Conservation (phyloP, 202 grass and related monocot genomes). For the Tripidium arundinaceum region DNA sequence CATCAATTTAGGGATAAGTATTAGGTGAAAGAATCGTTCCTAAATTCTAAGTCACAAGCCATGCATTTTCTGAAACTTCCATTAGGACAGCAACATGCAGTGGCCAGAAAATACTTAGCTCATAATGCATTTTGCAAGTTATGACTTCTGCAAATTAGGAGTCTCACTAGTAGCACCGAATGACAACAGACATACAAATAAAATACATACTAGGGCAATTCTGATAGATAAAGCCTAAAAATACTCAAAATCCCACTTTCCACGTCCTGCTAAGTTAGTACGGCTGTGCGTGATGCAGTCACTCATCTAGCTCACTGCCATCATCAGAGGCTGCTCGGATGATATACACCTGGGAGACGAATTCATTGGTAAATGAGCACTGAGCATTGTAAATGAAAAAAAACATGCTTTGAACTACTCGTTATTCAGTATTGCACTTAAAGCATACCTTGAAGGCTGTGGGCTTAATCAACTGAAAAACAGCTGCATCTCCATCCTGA, state of each 20-base stretch:
- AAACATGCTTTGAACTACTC: background rate
- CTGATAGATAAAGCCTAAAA: conserved; percentile 25
- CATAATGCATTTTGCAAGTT: conserved; percentile 7
- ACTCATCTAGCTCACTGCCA: conserved; percentile 29
- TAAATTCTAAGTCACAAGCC: background rate
- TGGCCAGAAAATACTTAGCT: background rate
- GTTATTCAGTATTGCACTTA: background rate
- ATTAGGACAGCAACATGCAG: background rate
- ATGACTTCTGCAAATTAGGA: background rate
- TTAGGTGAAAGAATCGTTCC: conserved; percentile 24
- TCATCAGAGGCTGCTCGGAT: conserved; percentile 44
- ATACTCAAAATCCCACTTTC: conserved; percentile 14
- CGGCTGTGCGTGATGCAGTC: background rate
- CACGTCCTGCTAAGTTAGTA: conserved; percentile 26
- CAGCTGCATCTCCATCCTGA: conserved; percentile 56
- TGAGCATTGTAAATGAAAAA: background rate
- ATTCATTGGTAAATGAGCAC: background rate
- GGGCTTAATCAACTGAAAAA: conserved; percentile 74
- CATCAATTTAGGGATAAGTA: conserved; percentile 20
- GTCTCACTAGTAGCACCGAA: background rate
- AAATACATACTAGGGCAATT: background rate
- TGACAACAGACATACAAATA: conserved; percentile 13
- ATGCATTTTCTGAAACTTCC: conserved; percentile 15
- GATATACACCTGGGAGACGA: conserved; percentile 62
- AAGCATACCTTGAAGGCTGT: conserved; percentile 52